phyloP scores from a whole-genome alignment of 1,284 basidiomycete genomes.

The Schizophyllum commune region DNA sequence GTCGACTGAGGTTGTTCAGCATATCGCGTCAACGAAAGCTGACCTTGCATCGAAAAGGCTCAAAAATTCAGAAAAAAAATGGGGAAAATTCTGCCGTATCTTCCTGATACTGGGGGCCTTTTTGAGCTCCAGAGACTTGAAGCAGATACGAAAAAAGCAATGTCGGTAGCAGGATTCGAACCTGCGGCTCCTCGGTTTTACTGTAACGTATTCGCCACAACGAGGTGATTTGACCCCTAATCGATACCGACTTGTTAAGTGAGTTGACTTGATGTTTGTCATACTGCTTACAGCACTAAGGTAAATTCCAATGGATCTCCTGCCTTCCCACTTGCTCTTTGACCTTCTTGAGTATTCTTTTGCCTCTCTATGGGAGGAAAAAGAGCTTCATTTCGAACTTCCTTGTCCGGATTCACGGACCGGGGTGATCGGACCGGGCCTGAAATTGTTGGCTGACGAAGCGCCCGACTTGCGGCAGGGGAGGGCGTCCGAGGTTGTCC shows the following conservation, averaged over 20 bases:
- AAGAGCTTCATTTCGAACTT: no score
- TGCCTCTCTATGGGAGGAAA: no score
- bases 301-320: background rate
- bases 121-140: slow-evolving; percentile 17
- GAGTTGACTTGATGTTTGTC: background rate
- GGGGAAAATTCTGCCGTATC: background rate
- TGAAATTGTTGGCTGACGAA: background rate
- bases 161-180: background rate
- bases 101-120: slow-evolving; percentile 10
- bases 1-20: no score
- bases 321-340: no score
- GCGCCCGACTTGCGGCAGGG: background rate
- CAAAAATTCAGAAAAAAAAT: background rate
- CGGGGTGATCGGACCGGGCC: background rate
- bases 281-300: background rate
- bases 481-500: background rate
- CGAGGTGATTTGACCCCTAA: background rate
- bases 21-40: no score
- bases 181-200: background rate
- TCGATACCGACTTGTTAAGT: background rate
- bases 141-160: background rate
- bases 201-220: background rate
- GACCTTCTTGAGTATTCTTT: no score
- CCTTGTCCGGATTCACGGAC: background rate
- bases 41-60: no score